Evolutionary conservation across 257 asterid genomes (phyloP).

Genomic region (Plantago elongata): DNA sequence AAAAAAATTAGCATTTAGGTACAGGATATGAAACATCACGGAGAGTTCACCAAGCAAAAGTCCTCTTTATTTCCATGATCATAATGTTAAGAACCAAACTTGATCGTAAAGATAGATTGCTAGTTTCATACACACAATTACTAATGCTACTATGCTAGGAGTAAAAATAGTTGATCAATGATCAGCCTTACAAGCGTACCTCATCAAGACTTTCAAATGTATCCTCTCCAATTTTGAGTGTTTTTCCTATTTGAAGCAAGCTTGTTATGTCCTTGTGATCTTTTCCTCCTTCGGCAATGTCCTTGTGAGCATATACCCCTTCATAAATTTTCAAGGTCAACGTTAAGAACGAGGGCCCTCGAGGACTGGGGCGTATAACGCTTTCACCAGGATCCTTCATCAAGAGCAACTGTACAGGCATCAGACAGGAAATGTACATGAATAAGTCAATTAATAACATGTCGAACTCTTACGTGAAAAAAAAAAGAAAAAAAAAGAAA

Average conservation of each 20-base stretch:
- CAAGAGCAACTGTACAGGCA: constrained; percentile 48
- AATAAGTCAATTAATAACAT: neutral
- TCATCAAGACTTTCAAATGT: constrained; percentile 96
- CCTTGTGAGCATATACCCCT: constrained; percentile 84
- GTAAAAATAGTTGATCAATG: neutral
- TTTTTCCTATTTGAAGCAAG: constrained; percentile 86
- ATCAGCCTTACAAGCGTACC: constrained; percentile 35
- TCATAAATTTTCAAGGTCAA: constrained; percentile 75
- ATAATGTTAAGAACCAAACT: neutral
- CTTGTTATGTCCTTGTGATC: constrained; percentile 90
- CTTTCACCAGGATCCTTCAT: constrained; percentile 91
- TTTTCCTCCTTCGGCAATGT: constrained; percentile 85
- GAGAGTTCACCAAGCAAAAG: neutral
- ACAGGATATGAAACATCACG: no score
- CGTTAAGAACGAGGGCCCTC: constrained; percentile 82
- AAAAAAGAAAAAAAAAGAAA: no score
- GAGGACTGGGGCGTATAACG: constrained; percentile 85
- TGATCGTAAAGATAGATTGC: neutral
- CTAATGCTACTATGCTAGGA: neutral
- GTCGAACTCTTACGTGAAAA: no score
- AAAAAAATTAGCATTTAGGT: no score
- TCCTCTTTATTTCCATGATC: neutral
- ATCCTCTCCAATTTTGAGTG: constrained; percentile 90
- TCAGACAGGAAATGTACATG: neutral
- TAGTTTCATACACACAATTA: neutral